phyloP scores from a whole-genome alignment of 179 eudicot genomes.

The Actinidia arguta region DNA sequence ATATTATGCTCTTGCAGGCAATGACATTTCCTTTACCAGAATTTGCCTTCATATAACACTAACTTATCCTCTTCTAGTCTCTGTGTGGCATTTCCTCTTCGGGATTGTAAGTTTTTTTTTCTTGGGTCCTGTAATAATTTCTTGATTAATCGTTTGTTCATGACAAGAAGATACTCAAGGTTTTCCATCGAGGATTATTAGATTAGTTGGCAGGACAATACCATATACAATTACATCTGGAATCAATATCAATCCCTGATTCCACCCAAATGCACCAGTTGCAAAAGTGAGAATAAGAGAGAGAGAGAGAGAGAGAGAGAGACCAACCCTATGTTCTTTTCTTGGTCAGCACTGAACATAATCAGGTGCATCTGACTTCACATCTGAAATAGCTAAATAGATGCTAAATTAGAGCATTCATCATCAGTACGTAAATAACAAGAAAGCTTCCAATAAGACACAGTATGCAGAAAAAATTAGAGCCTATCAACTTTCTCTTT shows the following conservation, averaged over 20 bases:
- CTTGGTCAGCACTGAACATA: neutral
- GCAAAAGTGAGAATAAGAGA: neutral
- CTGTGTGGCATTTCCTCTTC: neutral
- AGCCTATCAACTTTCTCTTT: too few relatives aligned
- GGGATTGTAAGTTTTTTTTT: too few relatives aligned
- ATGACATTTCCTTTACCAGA: neutral
- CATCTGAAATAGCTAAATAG: neutral
- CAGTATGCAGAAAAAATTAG: neutral
- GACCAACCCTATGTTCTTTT: neutral
- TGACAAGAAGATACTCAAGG: too few relatives aligned
- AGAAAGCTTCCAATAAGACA: neutral
- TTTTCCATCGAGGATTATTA: neutral
- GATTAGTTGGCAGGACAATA: neutral
- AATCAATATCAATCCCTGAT: conserved; percentile 11
- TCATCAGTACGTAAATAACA: neutral
- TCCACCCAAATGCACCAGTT: neutral
- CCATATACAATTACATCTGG: neutral
- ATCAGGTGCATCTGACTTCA: neutral
- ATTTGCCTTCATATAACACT: neutral
- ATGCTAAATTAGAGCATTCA: neutral
- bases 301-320: neutral
- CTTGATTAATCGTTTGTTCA: too few relatives aligned
- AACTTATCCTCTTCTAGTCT: neutral
- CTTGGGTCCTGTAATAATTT: too few relatives aligned
- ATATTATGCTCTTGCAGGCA: neutral